Conservation (phyloP, 2,329 filamentous ascomycete species). For the Huntiella abstrusa region DNA sequence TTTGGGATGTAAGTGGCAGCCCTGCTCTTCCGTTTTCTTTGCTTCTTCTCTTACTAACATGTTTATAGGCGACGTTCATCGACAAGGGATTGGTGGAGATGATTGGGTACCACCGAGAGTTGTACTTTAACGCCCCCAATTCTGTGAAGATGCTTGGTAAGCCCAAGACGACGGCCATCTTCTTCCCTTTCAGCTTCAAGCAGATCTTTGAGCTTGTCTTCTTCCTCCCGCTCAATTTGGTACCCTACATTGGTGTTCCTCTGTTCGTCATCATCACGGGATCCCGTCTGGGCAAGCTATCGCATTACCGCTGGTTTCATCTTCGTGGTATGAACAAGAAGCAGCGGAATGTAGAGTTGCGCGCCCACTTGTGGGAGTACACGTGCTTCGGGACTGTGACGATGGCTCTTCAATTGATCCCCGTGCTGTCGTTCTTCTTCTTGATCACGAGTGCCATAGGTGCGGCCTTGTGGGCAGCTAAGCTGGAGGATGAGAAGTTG, state of each 20-base stretch:
- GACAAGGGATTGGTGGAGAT: constrained; percentile 53
- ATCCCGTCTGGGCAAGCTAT: constrained; percentile 67
- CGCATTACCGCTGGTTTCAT: constrained; percentile 82
- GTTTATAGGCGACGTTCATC: constrained; percentile 45
- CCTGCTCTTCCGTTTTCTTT: neutral
- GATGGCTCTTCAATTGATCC: constrained; percentile 70
- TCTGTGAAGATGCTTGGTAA: constrained; percentile 68
- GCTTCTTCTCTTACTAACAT: constrained; percentile 10
- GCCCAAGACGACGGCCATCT: constrained; percentile 56
- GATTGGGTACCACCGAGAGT: constrained; percentile 44
- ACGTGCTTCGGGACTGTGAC: constrained; percentile 84
- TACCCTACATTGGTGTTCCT: constrained; percentile 66
- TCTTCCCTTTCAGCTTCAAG: constrained; percentile 76
- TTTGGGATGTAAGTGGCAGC: constrained; percentile 53
- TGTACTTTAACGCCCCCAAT: constrained; percentile 48
- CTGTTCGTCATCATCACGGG: constrained; percentile 80
- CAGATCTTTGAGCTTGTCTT: constrained; percentile 74
- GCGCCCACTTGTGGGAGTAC: constrained; percentile 57
- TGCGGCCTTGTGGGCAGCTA: constrained; percentile 68
- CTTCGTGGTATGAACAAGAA: constrained; percentile 56
- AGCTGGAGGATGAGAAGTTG: constrained; percentile 43
- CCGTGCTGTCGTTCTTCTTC: constrained; percentile 84
- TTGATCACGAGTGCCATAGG: constrained; percentile 72
- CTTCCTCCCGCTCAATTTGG: constrained; percentile 66
- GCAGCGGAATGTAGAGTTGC: constrained; percentile 52